Conservation (phyloP, 2,329 filamentous ascomycete genomes). For the Penicillium sp. region DNA sequence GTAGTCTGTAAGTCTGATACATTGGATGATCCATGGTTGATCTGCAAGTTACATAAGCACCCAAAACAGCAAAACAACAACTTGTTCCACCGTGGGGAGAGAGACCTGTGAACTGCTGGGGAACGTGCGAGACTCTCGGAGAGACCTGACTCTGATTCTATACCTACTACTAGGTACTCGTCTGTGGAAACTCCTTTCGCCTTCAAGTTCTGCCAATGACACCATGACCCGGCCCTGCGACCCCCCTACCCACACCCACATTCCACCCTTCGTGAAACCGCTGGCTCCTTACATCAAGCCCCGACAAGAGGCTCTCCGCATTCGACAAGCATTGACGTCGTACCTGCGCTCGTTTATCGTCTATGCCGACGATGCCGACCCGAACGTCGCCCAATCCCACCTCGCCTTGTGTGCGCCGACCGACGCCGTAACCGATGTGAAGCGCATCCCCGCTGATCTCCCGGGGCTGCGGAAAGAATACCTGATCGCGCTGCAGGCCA, state of each 20-base stretch:
- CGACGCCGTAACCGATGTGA: constrained; percentile 37
- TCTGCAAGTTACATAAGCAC: constrained; percentile 25
- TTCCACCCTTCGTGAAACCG: constrained; percentile 40
- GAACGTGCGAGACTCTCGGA: too few species aligned
- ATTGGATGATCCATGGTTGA: constrained; percentile 7
- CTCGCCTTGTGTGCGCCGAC: constrained; percentile 41
- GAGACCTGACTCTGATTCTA: neutral
- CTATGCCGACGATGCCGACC: constrained; percentile 34
- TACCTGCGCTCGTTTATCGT: constrained; percentile 44
- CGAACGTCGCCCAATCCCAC: constrained; percentile 33
- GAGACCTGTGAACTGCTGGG: too few species aligned
- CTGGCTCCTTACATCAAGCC: constrained; percentile 45
- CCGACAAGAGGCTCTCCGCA: constrained; percentile 43
- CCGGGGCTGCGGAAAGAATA: constrained; percentile 50
- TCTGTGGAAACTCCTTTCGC: constrained; percentile 3
- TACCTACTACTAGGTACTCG: neutral
- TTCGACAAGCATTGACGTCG: constrained; percentile 44
- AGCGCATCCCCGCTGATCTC: constrained; percentile 43
- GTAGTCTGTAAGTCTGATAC: too few species aligned
- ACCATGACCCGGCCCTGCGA: constrained; percentile 31
- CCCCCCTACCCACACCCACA: constrained; percentile 31
- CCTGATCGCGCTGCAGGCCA: constrained; percentile 50
- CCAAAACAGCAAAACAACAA: constrained; percentile 23
- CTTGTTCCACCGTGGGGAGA: neutral
- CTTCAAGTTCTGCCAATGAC: constrained; percentile 17